These are phyloP conservation scores for Testicularia cyperi DNA, from an alignment of 1,284 basidiomycete genomes.

Conservation along the genomic window DNA sequence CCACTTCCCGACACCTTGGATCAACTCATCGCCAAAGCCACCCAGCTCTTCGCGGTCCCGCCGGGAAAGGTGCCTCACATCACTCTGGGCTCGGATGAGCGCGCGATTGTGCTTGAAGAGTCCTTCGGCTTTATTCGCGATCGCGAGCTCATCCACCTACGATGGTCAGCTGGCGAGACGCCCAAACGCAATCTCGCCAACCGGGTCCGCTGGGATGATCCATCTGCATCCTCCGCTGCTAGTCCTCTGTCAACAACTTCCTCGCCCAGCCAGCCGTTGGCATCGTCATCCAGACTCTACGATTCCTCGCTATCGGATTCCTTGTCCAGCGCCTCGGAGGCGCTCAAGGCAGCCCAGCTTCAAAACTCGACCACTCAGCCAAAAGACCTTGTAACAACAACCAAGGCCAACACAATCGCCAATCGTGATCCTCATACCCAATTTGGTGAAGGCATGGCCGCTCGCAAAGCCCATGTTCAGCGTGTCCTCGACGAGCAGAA, in stretches of 20 bases:
- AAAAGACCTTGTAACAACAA: slow-evolving; percentile 13
- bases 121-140: slow-evolving; percentile 52
- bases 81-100: slow-evolving; percentile 41
- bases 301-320: neutral
- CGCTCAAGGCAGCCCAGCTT: slow-evolving; percentile 10
- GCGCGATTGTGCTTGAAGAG: slow-evolving; percentile 52
- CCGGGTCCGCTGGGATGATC: slow-evolving; percentile 45
- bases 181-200: slow-evolving; percentile 34
- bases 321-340: slow-evolving; percentile 3
- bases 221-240: slow-evolving; percentile 2
- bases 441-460: slow-evolving; percentile 26
- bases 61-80: slow-evolving; percentile 51
- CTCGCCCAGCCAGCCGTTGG: slow-evolving; percentile 1
- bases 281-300: slow-evolving; percentile 7
- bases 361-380: slow-evolving; percentile 6
- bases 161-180: slow-evolving; percentile 50
- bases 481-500: slow-evolving; percentile 40
- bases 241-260: slow-evolving; percentile 5
- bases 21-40: slow-evolving; percentile 46
- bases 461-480: slow-evolving; percentile 36
- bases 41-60: slow-evolving; percentile 48
- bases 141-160: slow-evolving; percentile 50
- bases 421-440: slow-evolving; percentile 30
- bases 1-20: slow-evolving; percentile 45
- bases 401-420: slow-evolving; percentile 29